Evolutionary conservation across 2,329 filamentous ascomycete genomes (phyloP).

Genomic region (Botrytis medusae): DNA sequence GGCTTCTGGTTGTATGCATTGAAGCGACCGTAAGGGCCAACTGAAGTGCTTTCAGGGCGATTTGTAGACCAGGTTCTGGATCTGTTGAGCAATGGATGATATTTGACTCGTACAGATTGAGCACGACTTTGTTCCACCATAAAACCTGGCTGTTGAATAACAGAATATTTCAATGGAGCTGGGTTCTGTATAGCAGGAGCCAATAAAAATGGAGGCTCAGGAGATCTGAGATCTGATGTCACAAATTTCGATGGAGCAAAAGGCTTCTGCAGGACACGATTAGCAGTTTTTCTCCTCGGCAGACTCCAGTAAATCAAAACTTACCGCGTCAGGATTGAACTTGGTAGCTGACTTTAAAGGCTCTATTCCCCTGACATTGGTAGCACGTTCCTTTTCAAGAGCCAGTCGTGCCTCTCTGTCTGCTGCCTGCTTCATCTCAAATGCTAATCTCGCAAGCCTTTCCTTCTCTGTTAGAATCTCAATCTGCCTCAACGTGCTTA

Average conservation of each 20-base stretch:
- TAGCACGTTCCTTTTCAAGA: not conserved
- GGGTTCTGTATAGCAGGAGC: not conserved
- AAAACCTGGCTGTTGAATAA: conserved; percentile 4
- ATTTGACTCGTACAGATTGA: not conserved
- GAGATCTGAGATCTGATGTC: not conserved
- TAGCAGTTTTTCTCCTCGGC: not conserved
- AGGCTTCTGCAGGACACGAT: not conserved
- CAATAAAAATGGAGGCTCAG: not conserved
- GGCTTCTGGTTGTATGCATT: not conserved
- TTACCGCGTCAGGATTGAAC: conserved; percentile 20
- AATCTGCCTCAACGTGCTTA: not conserved
- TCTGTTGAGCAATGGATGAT: not conserved
- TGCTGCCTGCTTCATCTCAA: not conserved
- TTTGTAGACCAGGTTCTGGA: not conserved
- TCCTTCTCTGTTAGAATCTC: not conserved
- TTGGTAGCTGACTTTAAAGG: not conserved
- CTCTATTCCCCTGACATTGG: not conserved
- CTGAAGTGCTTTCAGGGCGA: not conserved
- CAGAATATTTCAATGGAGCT: conserved; percentile 5
- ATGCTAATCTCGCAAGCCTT: not conserved
- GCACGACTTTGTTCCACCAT: conserved; percentile 6
- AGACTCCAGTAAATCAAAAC: not conserved
- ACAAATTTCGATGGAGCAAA: not conserved
- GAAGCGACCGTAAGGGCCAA: not conserved
- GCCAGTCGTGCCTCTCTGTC: not conserved